Evolutionary conservation across 2,329 filamentous ascomycete species (phyloP).

Genomic region (Macrophomina pseudophaseolina): DNA sequence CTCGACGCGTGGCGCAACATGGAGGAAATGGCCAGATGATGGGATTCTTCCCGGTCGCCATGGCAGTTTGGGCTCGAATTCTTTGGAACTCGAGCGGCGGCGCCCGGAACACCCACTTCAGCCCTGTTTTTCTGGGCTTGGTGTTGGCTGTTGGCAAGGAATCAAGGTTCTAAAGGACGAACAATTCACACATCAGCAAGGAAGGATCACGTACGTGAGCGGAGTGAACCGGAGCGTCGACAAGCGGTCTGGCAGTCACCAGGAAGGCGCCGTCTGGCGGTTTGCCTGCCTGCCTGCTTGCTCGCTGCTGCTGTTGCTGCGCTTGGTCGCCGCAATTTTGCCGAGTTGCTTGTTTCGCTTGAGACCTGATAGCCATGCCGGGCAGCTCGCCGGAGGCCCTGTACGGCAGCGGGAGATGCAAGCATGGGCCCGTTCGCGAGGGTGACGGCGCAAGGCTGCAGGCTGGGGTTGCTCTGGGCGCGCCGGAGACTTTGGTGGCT

Average conservation of each 20-base stretch:
- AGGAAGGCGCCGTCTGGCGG: background rate
- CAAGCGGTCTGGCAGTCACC: background rate
- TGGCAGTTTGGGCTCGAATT: background rate
- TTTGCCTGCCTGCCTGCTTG: background rate
- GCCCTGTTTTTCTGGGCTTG: background rate
- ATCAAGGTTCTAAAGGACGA: background rate
- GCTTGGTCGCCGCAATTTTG: background rate
- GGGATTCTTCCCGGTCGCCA: constrained; percentile 8
- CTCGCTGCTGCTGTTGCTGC: background rate
- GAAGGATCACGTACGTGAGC: background rate
- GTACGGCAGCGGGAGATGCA: constrained; percentile 1
- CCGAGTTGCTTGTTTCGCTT: background rate
- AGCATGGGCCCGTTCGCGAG: background rate
- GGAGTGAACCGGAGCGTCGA: constrained; percentile 2
- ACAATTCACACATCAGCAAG: constrained; percentile 10
- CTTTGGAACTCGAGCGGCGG: constrained; percentile 7
- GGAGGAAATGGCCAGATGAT: background rate
- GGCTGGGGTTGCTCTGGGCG: background rate
- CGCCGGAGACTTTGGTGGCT: background rate
- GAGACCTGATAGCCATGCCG: background rate
- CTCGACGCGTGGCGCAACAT: background rate
- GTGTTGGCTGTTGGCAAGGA: background rate
- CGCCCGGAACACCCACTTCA: background rate
- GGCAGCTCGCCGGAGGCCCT: background rate
- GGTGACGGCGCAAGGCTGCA: background rate